Percentiles rank a stretch among this genome's conserved stretches.
Evolutionary conservation across 1,284 basidiomycete genomes (phyloP).

Genomic region (Ustilago sp.): DNA sequence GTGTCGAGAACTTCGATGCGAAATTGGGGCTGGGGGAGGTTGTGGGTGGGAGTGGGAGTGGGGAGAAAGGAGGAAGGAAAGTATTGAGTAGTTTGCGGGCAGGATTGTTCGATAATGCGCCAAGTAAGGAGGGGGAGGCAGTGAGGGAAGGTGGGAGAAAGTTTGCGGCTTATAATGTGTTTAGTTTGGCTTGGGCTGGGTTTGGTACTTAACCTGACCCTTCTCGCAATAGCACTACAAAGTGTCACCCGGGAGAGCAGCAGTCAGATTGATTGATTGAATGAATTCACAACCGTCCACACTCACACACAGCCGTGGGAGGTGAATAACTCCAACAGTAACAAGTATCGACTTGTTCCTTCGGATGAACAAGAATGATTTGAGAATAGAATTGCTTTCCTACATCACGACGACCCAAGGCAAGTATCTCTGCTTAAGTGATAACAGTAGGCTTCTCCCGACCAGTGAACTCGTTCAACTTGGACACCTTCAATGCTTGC

Average conservation of each 20-base stretch:
- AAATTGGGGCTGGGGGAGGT: not conserved
- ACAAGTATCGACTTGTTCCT: not conserved
- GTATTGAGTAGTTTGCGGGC: conserved; percentile 10
- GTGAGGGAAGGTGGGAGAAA: conserved; percentile 4
- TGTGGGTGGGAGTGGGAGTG: not conserved
- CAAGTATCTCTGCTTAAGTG: conserved; percentile 72
- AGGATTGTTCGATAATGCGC: conserved; percentile 19
- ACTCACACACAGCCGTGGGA: no score
- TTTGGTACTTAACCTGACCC: conserved; percentile 59
- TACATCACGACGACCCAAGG: no score
- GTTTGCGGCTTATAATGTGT: conserved; percentile 57
- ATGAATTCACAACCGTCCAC: no score
- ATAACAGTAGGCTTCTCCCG: conserved; percentile 94
- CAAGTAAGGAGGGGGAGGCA: not conserved
- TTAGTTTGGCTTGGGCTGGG: conserved; percentile 67
- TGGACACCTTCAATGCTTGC: conserved; percentile 83
- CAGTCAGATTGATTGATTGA: not conserved
- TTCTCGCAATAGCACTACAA: not conserved
- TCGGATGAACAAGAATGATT: not conserved
- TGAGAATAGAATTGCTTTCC: not conserved
- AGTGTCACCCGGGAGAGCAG: no score
- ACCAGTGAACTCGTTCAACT: conserved; percentile 87
- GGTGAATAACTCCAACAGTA: not conserved
- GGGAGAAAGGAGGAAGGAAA: not conserved
- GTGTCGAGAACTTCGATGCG: conserved; percentile 53